Percentiles rank a stretch among this genome's conserved stretches.
phyloP scores from a whole-genome alignment of 768 basidiomycete species.

The Tylopilus balloui region DNA sequence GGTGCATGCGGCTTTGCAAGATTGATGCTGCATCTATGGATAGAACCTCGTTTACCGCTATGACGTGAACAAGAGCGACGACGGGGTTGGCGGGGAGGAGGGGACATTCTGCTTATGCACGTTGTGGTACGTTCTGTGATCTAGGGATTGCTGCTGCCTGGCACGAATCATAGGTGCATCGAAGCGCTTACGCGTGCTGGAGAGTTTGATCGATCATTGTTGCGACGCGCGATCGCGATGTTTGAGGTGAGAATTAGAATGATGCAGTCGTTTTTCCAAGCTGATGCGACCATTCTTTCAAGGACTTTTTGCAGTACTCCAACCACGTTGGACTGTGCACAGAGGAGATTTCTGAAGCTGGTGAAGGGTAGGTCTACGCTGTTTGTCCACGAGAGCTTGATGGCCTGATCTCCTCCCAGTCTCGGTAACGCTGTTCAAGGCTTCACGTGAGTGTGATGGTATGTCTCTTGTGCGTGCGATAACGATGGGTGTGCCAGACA shows the following conservation, averaged over 20 bases:
- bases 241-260: constrained; percentile 63
- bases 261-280: neutral
- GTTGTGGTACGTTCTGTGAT: constrained; percentile 49
- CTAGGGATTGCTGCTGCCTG: neutral
- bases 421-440: constrained; percentile 87
- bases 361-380: constrained; percentile 63
- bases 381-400: neutral
- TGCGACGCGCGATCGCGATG: constrained; percentile 73
- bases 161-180: constrained; percentile 52
- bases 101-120: constrained; percentile 92
- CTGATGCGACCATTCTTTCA: neutral
- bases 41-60: constrained; percentile 88
- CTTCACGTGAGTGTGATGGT: constrained; percentile 63
- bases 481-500: constrained; percentile 42
- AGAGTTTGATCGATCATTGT: constrained; percentile 61
- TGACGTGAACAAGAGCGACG: constrained; percentile 78
- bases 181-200: constrained; percentile 90
- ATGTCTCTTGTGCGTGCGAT: neutral
- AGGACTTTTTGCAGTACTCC: constrained; percentile 77
- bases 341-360: constrained; percentile 81
- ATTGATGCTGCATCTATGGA: constrained; percentile 1
- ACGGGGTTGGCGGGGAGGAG: constrained; percentile 95
- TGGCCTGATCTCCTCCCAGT: constrained; percentile 33
- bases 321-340: constrained; percentile 87
- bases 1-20: neutral